Conservation (phyloP, 148 eudicot species). For the Nepenthes mirabilis region DNA sequence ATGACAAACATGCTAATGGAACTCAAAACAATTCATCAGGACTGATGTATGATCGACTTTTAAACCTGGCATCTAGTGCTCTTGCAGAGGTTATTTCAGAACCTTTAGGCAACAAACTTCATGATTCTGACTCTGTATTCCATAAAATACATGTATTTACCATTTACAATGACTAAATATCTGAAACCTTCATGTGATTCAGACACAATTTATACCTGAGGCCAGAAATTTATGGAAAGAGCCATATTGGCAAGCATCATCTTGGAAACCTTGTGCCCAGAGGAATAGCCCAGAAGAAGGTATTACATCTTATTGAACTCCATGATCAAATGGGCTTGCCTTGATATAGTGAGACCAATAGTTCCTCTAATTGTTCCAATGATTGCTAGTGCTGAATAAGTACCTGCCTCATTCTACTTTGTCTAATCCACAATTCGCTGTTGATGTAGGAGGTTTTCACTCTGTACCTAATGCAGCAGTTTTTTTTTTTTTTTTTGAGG, state of each 20-base stretch:
- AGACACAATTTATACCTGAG: conserved; percentile 35
- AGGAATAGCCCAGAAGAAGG: conserved; percentile 23
- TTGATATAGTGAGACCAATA: background rate
- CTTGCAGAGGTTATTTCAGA: conserved; percentile 48
- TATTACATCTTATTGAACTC: conserved; percentile 5
- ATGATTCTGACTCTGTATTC: background rate
- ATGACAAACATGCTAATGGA: conserved; percentile 5
- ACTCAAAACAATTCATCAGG: conserved; percentile 21
- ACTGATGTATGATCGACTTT: conserved; percentile 60
- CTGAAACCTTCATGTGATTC: conserved; percentile 11
- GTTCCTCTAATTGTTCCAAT: too few species aligned
- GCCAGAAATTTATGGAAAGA: conserved; percentile 41
- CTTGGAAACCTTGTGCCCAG: conserved; percentile 77
- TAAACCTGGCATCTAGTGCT: conserved; percentile 48
- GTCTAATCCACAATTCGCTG: background rate
- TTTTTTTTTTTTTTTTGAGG: conserved; percentile 12
- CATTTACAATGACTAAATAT: background rate
- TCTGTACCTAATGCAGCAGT: background rate
- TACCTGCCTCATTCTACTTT: background rate
- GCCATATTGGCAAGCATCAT: conserved; percentile 25
- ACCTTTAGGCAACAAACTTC: background rate
- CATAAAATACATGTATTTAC: background rate
- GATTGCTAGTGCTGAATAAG: too few species aligned
- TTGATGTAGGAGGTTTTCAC: background rate
- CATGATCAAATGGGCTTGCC: conserved; percentile 1